Base-by-base conservation (phyloP, 345 rosid genomes). In the Lumnitzera racemosa region DNA sequence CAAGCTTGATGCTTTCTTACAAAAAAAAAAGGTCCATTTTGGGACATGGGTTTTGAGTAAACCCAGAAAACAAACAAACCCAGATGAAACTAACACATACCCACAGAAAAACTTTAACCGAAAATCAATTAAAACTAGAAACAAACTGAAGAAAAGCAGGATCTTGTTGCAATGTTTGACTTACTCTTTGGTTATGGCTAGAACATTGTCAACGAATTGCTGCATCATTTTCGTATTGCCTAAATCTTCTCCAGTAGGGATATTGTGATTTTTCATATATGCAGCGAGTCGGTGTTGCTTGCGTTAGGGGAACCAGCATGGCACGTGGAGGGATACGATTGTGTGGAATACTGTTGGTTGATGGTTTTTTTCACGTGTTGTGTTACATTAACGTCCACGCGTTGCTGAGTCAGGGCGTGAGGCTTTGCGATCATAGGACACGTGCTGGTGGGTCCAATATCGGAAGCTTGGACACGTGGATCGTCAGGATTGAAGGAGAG, bases 171-270 rank as follows among this genome's bases (percentile, higher is more conserved):
- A 62, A 63, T 29, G 43, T 36, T 55, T 14, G 62, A 75, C 95
- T 81, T 69, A 90, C 99, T 94, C 99, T 70, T 94, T 94, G 61
- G 84, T 54, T 2, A 88, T 82, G 58, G 96, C 97, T 59, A 94
- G 92, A 66, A 76, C 81, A 71, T 77, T 66, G 67, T 94, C 99
- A 53, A 90, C 97, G 56, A 86, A 68, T 59, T 91, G 78, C 84
- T 81, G 90, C 89, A 94, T 86, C 17, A 66, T 68, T 72, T 61
- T 59, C 20, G 61, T 8, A 15, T 20, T 46, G 27, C 31, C 51
- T 17, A 58, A n/a, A 14, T n/a, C 3, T 46, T 46, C 16, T 31
- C 25, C 52, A 12, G 43, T 60, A 15, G 15, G 24, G 55, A 36
- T 11, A 31, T 68, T 76, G 61, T 76, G 77, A 68, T 79, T 79